These are phyloP conservation scores for Gilbertella persicaria DNA, from an alignment of 371 early-diverging fungal species.

Conservation along the genomic window DNA sequence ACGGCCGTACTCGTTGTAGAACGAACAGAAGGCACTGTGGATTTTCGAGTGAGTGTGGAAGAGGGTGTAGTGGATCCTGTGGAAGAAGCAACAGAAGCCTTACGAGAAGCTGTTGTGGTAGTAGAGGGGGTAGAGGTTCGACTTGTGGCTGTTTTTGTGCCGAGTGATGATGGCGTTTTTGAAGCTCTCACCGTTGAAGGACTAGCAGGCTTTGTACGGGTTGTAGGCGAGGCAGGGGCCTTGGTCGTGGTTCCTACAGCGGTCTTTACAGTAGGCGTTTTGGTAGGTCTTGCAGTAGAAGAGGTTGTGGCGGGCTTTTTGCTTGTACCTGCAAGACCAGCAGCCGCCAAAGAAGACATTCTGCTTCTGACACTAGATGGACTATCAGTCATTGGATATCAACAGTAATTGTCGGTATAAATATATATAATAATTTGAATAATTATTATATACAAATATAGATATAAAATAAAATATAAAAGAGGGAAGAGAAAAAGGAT, in stretches of 20 bases:
- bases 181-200: neutral
- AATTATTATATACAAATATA: neutral
- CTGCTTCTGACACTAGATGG: constrained; percentile 22
- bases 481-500: too few species aligned
- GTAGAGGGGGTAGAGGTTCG: constrained; percentile 11
- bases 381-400: constrained; percentile 5
- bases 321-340: constrained; percentile 15
- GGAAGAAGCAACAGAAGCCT: constrained; percentile 14
- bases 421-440: neutral
- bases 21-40: constrained; percentile 2
- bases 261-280: constrained; percentile 11
- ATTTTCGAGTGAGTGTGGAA: constrained; percentile 1
- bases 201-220: neutral
- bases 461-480: too few species aligned
- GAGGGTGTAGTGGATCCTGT: neutral
- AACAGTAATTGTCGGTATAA: neutral
- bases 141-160: neutral
- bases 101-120: constrained; percentile 4
- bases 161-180: neutral
- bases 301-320: constrained; percentile 11
- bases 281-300: constrained; percentile 9
- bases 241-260: neutral
- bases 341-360: constrained; percentile 23
- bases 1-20: constrained; percentile 5
- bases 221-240: neutral